Evolutionary conservation across 192 early-diverging fungal genomes (phyloP).

Genomic region (Coemansia sp.): DNA sequence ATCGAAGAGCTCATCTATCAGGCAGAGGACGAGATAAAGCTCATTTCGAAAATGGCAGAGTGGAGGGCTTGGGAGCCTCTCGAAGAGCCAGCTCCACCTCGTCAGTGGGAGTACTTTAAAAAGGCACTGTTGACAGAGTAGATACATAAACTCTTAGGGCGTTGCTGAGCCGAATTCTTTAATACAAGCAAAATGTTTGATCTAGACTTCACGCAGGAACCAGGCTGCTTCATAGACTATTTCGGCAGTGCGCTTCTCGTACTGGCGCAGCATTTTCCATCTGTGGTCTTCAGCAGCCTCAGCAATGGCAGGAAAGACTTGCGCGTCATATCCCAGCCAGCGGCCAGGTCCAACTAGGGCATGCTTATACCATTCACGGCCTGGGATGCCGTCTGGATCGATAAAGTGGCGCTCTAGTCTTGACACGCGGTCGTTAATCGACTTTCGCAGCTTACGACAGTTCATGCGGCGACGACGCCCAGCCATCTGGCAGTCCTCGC

Average conservation of each 20-base stretch:
- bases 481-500: slow-evolving; percentile 52
- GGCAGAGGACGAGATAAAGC: slow-evolving; percentile 84
- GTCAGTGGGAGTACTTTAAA: slow-evolving; percentile 78
- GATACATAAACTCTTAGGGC: neutral
- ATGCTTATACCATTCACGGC: slow-evolving; percentile 66
- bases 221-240: slow-evolving; percentile 49
- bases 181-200: neutral
- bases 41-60: slow-evolving; percentile 82
- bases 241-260: slow-evolving; percentile 34
- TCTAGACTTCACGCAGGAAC: slow-evolving; percentile 46
- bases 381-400: slow-evolving; percentile 59
- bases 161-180: too few relatives aligned
- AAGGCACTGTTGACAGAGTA: slow-evolving; percentile 42
- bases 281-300: slow-evolving; percentile 54
- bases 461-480: slow-evolving; percentile 31
- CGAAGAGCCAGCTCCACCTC: slow-evolving; percentile 72
- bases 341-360: slow-evolving; percentile 60
- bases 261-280: slow-evolving; percentile 27
- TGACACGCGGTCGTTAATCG: slow-evolving; percentile 55
- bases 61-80: slow-evolving; percentile 90
- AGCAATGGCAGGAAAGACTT: slow-evolving; percentile 58
- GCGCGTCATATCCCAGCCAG: slow-evolving; percentile 56
- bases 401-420: slow-evolving; percentile 62
- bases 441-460: slow-evolving; percentile 39
- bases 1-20: slow-evolving; percentile 90